Conservation (phyloP, 306 rosid genomes). For the Prunus persica region DNA sequence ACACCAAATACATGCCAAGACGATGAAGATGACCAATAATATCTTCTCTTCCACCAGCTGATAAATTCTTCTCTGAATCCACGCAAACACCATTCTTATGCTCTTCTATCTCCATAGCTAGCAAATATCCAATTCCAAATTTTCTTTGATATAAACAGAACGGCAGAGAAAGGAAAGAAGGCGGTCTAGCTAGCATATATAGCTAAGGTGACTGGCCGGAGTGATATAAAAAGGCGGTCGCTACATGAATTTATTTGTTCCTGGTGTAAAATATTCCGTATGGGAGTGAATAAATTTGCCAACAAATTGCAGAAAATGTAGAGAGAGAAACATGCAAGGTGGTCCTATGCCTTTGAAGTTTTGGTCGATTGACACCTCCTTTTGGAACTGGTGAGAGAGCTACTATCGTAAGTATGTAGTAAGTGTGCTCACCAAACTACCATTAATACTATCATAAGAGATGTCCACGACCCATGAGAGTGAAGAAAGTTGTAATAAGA, state of each 20-base stretch:
- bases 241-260: background rate
- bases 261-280: background rate
- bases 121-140: background rate
- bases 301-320: background rate
- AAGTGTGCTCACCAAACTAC: constrained; percentile 1
- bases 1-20: constrained; percentile 57
- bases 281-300: background rate
- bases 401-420: background rate
- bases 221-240: background rate
- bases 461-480: background rate
- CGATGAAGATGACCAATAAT: background rate
- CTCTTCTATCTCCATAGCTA: constrained; percentile 5
- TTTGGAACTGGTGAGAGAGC: background rate
- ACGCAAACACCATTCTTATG: background rate
- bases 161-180: no score
- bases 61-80: background rate
- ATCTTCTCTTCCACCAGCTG: constrained; percentile 8
- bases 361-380: background rate
- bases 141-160: background rate
- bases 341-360: background rate
- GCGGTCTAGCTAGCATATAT: no score
- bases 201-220: background rate
- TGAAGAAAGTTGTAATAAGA: background rate
- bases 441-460: background rate
- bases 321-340: background rate